These are phyloP conservation scores for Chalara sp. DNA, from an alignment of 2,329 filamentous ascomycete genomes.

Conservation along the genomic window DNA sequence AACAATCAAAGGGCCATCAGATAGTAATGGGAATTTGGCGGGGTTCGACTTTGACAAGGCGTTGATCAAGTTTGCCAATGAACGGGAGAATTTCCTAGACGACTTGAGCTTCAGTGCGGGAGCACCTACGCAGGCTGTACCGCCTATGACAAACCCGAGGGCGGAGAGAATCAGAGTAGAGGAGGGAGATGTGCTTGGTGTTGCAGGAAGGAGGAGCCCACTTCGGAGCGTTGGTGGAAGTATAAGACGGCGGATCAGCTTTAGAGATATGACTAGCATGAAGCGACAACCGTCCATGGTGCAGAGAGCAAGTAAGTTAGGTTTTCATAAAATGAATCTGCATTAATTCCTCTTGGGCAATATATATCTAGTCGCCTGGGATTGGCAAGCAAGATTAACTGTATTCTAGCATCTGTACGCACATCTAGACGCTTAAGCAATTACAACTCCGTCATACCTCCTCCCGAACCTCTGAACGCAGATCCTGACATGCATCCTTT, in stretches of 20 bases:
- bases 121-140: constrained; percentile 56
- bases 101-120: constrained; percentile 87
- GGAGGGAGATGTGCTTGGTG: constrained; percentile 42
- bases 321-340: constrained; percentile 1
- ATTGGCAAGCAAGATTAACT: not conserved
- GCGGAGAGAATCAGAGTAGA: constrained; percentile 77
- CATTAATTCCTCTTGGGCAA: not conserved
- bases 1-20: constrained; percentile 46
- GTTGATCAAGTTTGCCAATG: constrained; percentile 88
- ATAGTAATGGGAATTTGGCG: constrained; percentile 12
- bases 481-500: constrained; percentile 94
- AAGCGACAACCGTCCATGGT: constrained; percentile 73
- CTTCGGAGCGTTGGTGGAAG: constrained; percentile 61
- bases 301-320: constrained; percentile 60
- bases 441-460: constrained; percentile 96
- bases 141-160: constrained; percentile 69
- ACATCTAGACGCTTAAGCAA: constrained; percentile 88
- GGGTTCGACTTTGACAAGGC: constrained; percentile 81
- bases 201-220: constrained; percentile 36
- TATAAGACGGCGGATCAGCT: constrained; percentile 86
- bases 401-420: constrained; percentile 54
- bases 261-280: constrained; percentile 90
- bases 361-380: not conserved
- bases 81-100: constrained; percentile 87
- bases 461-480: constrained; percentile 81